phyloP scores from a whole-genome alignment of 352 stramenopile genomes.

The Pythium utonaiense region DNA sequence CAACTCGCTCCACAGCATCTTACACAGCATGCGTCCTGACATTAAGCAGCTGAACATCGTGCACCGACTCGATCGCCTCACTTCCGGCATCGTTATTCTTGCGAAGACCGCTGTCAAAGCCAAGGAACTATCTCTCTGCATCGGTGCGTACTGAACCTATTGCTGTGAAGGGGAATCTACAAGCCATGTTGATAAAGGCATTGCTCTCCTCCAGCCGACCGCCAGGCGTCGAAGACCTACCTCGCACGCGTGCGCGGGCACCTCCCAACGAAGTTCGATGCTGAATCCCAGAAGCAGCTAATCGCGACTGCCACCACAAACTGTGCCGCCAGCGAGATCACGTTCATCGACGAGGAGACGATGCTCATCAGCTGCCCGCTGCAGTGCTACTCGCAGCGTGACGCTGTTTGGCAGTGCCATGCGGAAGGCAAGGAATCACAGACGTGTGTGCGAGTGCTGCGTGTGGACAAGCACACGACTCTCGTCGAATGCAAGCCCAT shows the following conservation, averaged over 20 bases:
- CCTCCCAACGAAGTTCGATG: constrained; percentile 64
- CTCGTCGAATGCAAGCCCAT: constrained; percentile 92
- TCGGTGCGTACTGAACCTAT: constrained; percentile 64
- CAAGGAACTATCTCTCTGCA: constrained; percentile 65
- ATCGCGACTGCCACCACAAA: constrained; percentile 34
- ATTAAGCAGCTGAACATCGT: constrained; percentile 84
- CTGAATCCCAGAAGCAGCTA: constrained; percentile 35
- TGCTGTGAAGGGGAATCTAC: too few species aligned
- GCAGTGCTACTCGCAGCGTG: constrained; percentile 72
- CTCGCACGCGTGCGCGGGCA: constrained; percentile 89
- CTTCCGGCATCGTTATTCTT: constrained; percentile 89
- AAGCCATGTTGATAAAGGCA: too few species aligned
- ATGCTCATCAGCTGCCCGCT: constrained; percentile 82
- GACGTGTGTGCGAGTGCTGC: constrained; percentile 67
- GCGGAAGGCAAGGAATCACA: constrained; percentile 75
- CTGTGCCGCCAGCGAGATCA: constrained; percentile 46
- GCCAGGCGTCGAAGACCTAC: constrained; percentile 93
- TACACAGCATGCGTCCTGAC: constrained; percentile 67
- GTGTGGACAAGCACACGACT: constrained; percentile 61
- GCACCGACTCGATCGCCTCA: constrained; percentile 96
- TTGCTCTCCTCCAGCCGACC: constrained; percentile 60
- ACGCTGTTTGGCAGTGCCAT: constrained; percentile 83
- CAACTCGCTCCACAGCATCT: constrained; percentile 91
- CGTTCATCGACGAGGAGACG: constrained; percentile 42
- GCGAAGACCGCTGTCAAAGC: constrained; percentile 74